Evolutionary conservation across 352 stramenopile species (phyloP), one percentile per base, ranked within the genome.

Genomic region (Phytophthora meadii): DNA sequence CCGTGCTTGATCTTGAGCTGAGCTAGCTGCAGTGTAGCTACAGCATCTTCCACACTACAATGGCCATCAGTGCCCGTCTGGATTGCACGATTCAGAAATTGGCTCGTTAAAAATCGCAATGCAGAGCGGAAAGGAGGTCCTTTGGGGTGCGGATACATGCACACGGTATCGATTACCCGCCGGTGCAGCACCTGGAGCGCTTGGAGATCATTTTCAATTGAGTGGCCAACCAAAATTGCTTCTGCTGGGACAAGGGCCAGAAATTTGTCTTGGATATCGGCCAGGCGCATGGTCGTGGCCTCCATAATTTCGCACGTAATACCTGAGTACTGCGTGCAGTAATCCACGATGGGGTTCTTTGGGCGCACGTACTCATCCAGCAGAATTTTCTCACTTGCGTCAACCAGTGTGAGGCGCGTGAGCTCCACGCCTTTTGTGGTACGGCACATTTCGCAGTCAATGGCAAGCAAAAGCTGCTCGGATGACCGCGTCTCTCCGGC

Each of bases 371-470:
- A 95, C 50, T 93, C 86, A 44, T 97, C 88, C 6, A 95, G 62
- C n/a, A 94, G 50, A 4, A 95, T 78, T 45, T 83, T 87, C 53
- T 94, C 76, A 6, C 62, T 76, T 14, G 85, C 57, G 41, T 95
- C 84, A 8, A 95, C 70, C 12, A 95, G 70, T 9, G 87, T 93
- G 15, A 95, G 50, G 1, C 87, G 82, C 12, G 85, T 80, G 11
- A 95, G 74, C 63, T 95, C 87, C n/a, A 91, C 70, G n/a, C 84
- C 82, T 65, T 93, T 94, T 15, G 89, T 96, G 11, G 86, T 95
- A 17, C 77, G 78, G 47, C 87, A 93, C 89, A 97, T 97, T 25
- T 97, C 89, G 58, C 89, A 97, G 62, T 97, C 89, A 30, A 97
- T 53, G 24, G 86, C 87, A 1, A 96, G 66, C 39, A 96, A 59